Conservation (phyloP, 2,329 filamentous ascomycete genomes). For the Aspergillus neotritici region DNA sequence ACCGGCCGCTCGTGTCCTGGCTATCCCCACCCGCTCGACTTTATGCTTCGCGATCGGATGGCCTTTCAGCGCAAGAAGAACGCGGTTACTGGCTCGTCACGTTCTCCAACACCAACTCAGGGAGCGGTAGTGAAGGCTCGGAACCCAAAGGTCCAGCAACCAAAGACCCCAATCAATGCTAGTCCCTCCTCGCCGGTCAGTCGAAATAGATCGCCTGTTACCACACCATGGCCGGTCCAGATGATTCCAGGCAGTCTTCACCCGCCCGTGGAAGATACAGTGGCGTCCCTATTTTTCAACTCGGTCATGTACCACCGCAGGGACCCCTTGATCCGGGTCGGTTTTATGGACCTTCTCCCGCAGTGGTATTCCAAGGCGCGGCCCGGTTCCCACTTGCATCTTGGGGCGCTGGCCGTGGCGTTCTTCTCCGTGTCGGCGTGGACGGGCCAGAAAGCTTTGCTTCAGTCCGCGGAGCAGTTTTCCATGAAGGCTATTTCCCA, state of each 20-base stretch:
- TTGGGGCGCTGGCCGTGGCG: slow-evolving; percentile 22
- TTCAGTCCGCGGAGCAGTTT: slow-evolving; percentile 17
- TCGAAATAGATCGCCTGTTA: not conserved
- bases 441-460: slow-evolving; percentile 21
- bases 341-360: slow-evolving; percentile 27
- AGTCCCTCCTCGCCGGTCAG: not conserved
- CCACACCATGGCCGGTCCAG: not conserved
- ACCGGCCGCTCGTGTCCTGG: slow-evolving; percentile 25
- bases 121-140: too few relatives aligned
- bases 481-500: slow-evolving; percentile 21
- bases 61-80: slow-evolving; percentile 16
- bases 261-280: slow-evolving; percentile 22
- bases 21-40: slow-evolving; percentile 25
- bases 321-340: slow-evolving; percentile 20
- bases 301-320: slow-evolving; percentile 24
- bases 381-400: slow-evolving; percentile 18
- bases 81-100: not conserved
- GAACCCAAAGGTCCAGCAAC: not conserved
- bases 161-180: not conserved
- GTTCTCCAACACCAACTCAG: not conserved
- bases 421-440: slow-evolving; percentile 26
- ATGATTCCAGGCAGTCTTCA: slow-evolving; percentile 12
- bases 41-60: slow-evolving; percentile 22
- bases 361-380: slow-evolving; percentile 15
- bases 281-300: slow-evolving; percentile 26